Base-by-base conservation (phyloP, 108 stramenopile genomes). In the Nitzschia palea region DNA sequence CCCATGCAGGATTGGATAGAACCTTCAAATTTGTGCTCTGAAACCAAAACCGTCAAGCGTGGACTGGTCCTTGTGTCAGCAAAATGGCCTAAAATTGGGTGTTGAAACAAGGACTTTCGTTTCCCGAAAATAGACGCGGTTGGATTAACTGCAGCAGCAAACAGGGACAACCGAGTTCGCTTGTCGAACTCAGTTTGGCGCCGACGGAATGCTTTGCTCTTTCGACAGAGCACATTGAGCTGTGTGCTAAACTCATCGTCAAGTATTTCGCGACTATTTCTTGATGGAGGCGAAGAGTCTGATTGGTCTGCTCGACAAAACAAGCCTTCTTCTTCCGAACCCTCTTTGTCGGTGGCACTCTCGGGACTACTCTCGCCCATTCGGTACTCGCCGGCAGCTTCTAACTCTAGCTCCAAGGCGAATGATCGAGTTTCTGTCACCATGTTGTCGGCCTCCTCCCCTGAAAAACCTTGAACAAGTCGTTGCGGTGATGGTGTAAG, bases 121-220 rank as follows among this genome's bases (percentile, higher is more conserved):
- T 35, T 32, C 5, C 61, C 42, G 22, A 59, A 31, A 54, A 74
- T 58, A 15, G 65, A 28, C 4, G 40, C 59, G n/a, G 50, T 52
- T 15, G 80, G 71, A 47, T 70, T 67, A 12, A 69, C 26, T 20
- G 71, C 73, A 12, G 76, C 60, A 9, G 77, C 73, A 64, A 74
- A 77, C 53, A 78, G 48, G 15, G 77, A 70, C 40, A 71, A 50
- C 6, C 73, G 67, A 26, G 55, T 64, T 30, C 70, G 79, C 47
- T 77, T 77, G 5, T 79, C 77, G 30, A 78, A 64, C 20, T 59
- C 55, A 25, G 55, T 72, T 34, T 78, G 68, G 0, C 76, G 71
- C 35, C 80, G 75, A 5, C 65, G 32, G 37, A 60, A 26, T 26
- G 59, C 59, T 26, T 25, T 17, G 22, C n/a, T 9, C 4, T 59